Evolutionary conservation across 2,329 filamentous ascomycete species (phyloP).

Genomic region (Colletotrichum sp.): DNA sequence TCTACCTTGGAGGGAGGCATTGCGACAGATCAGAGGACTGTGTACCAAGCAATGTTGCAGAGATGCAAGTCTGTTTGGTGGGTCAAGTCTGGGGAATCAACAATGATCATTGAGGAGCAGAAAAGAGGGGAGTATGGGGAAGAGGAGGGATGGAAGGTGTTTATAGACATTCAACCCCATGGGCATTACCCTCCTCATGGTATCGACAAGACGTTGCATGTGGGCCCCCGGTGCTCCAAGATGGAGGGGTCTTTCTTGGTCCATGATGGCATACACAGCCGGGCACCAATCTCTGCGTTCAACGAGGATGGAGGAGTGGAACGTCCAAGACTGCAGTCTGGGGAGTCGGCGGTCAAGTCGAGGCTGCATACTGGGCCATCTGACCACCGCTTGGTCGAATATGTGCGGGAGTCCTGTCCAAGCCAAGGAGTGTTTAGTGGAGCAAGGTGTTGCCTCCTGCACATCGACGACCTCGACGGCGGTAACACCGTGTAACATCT

Average conservation of each 20-base stretch:
- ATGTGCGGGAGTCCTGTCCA: neutral
- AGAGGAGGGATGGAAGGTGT: neutral
- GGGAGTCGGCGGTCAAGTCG: neutral
- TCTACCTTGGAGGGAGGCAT: constrained; percentile 12
- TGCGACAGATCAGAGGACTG: neutral
- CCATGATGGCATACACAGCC: neutral
- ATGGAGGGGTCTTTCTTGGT: neutral
- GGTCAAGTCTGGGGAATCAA: neutral
- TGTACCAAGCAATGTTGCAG: neutral
- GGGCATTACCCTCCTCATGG: neutral
- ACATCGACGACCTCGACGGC: neutral
- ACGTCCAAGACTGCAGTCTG: constrained; percentile 1
- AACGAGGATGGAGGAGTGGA: constrained; percentile 11
- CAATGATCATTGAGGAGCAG: neutral
- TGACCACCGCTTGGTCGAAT: neutral
- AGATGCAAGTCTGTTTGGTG: neutral
- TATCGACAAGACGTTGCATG: neutral
- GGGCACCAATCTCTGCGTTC: neutral
- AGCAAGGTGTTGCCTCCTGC: neutral
- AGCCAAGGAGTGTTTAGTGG: neutral
- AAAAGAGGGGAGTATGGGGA: neutral
- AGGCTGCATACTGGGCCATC: neutral
- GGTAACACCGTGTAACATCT: neutral
- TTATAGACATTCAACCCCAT: neutral
- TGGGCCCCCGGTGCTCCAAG: neutral